Base-by-base conservation (phyloP, 768 basidiomycete species). In the Tulasnella sp. region DNA sequence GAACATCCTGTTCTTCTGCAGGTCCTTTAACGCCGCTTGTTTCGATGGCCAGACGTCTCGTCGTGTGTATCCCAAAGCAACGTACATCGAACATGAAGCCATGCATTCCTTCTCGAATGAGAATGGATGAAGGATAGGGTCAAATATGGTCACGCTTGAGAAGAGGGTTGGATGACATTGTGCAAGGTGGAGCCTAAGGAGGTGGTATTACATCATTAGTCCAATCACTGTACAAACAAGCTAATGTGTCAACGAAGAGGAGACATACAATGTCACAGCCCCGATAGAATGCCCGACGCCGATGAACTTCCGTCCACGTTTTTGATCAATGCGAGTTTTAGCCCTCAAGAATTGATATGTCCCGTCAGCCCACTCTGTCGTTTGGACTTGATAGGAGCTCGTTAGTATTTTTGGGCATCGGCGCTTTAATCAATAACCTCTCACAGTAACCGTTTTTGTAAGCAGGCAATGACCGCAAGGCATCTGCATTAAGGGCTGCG, bases 1-100 rank as follows among this genome's bases (percentile, higher is more conserved):
- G 23, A 52, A 52, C 15, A 26, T 26, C 11, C 11, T 11, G 19
- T 8, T 26, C 51, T 7, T 13, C 13, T 19, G 4, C 7, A 52
- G 34, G 29, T 52, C 47, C 47, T 48, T 48, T 11, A 48, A 11
- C 19, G 47, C 47, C 27, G 47, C 47, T 48, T 48, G 5, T 24
- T 52, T 19, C 17, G 51, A 52, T 19, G 51, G 51, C 51, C 51
- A 52, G 17, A 52, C 51, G 34, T 52, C 51, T 8, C 51, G 51
- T 7, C 51, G 51, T 8, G n/a, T 19, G 19, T 26, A 52, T 10
- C 9, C 51, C 7, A 29, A 52, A 5, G 51, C 23, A 24, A 52
- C 51, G 27, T 29, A 32, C 17, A 21, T 19, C 13, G 7, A 5
- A 48, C 21, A 23, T n/a, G 11, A 7, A 15, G 15, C 7, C 11